phyloP scores from a whole-genome alignment of 2,329 filamentous ascomycete species.

The Neoarthrinium moseri region DNA sequence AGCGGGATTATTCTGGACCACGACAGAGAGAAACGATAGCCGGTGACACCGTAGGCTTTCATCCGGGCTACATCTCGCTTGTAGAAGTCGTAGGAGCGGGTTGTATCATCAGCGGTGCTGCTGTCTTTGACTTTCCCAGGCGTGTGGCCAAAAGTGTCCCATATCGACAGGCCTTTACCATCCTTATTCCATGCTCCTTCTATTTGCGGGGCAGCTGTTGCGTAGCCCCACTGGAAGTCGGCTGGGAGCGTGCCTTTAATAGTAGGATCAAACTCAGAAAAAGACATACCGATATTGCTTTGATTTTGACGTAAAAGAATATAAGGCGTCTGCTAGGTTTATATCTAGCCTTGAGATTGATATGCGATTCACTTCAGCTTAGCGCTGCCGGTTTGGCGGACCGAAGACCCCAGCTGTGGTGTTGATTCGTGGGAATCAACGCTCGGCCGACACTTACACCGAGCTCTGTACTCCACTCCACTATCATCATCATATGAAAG shows the following conservation, averaged over 20 bases:
- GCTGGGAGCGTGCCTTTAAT: slow-evolving; percentile 27
- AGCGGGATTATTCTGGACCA: slow-evolving; percentile 66
- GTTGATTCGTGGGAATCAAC: too few species aligned
- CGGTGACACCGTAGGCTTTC: slow-evolving; percentile 56
- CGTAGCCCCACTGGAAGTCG: slow-evolving; percentile 39
- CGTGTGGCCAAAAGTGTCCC: slow-evolving; percentile 38
- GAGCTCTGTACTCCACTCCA: too few species aligned
- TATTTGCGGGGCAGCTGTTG: slow-evolving; percentile 38
- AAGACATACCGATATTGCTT: too few species aligned
- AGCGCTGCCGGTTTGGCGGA: too few species aligned
- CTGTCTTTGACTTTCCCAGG: slow-evolving; percentile 36
- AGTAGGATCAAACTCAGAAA: slow-evolving; percentile 21
- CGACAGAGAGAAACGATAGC: slow-evolving; percentile 63
- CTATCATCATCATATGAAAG: too few species aligned
- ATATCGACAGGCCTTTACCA: slow-evolving; percentile 39
- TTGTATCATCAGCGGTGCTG: slow-evolving; percentile 37
- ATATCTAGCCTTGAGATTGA: too few species aligned
- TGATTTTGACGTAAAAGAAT: too few species aligned
- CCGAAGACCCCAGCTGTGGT: too few species aligned
- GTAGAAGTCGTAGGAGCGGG: slow-evolving; percentile 37
- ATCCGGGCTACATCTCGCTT: slow-evolving; percentile 57
- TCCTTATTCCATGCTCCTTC: slow-evolving; percentile 41
- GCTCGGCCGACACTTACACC: too few species aligned
- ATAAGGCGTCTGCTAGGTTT: too few species aligned
- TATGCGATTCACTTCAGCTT: too few species aligned